Evolutionary conservation across 768 basidiomycete genomes (phyloP).

Genomic region (Serendipita vermifera): DNA sequence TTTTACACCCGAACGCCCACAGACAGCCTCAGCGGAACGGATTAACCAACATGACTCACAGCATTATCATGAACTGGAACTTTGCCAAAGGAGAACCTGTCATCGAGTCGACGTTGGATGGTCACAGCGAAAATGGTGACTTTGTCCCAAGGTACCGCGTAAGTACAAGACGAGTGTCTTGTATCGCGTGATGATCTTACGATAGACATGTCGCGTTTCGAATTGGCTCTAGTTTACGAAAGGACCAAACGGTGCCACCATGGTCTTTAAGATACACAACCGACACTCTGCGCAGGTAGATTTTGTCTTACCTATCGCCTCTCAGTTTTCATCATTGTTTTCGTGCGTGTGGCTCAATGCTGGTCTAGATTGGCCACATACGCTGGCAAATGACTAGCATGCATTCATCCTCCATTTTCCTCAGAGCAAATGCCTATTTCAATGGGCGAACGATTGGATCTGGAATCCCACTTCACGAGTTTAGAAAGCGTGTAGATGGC

Average conservation of each 20-base stretch:
- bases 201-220: too few species aligned
- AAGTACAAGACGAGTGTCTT: too few species aligned
- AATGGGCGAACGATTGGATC: slow-evolving; percentile 6
- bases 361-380: slow-evolving; percentile 3
- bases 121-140: neutral
- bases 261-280: slow-evolving; percentile 7
- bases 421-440: neutral
- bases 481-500: slow-evolving; percentile 1
- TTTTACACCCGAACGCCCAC: too few species aligned
- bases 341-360: too few species aligned
- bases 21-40: neutral
- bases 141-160: slow-evolving; percentile 1
- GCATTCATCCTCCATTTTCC: neutral
- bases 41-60: slow-evolving; percentile 1
- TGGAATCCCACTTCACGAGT: slow-evolving; percentile 3
- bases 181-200: too few species aligned
- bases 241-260: slow-evolving; percentile 3
- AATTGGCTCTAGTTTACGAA: slow-evolving; percentile 1
- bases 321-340: too few species aligned
- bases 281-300: neutral
- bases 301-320: too few species aligned
- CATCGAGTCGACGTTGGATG: slow-evolving; percentile 6
- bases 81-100: neutral
- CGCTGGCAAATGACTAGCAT: neutral
- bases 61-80: slow-evolving; percentile 7